phyloP scores from a whole-genome alignment of 768 basidiomycete genomes.

The Mrakia frigida region DNA sequence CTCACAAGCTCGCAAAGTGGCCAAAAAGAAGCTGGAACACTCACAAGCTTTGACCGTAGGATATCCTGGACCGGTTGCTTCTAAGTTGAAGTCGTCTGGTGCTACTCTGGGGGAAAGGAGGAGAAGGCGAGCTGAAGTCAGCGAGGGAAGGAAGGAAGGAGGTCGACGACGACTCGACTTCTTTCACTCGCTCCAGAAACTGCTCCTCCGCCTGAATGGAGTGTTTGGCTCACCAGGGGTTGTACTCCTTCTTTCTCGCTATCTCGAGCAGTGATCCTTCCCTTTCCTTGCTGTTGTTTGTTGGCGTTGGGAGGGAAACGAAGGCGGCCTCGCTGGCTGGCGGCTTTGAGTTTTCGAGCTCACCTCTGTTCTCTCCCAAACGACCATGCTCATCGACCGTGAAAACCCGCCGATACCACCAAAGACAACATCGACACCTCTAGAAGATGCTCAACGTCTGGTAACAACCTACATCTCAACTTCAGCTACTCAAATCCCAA shows the following conservation, averaged over 20 bases:
- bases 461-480: conserved; percentile 43
- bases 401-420: not conserved
- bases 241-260: not conserved
- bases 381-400: not conserved
- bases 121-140: not conserved
- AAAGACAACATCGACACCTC: not conserved
- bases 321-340: not conserved
- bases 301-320: not conserved
- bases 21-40: not conserved
- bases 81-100: not conserved
- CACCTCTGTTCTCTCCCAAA: not conserved
- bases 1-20: not conserved
- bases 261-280: not conserved
- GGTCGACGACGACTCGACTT: not conserved
- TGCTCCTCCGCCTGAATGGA: not conserved
- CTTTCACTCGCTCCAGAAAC: not conserved
- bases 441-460: conserved; percentile 28
- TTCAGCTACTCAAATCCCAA: conserved; percentile 39
- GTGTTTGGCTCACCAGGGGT: not conserved
- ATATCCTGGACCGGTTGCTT: not conserved
- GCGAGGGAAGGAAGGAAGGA: not conserved
- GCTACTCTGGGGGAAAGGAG: not conserved
- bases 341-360: not conserved
- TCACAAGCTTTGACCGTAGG: not conserved
- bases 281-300: not conserved